These are phyloP conservation scores for Starmera dryadoides DNA, from an alignment of 805 yeast species.

Conservation along the genomic window DNA sequence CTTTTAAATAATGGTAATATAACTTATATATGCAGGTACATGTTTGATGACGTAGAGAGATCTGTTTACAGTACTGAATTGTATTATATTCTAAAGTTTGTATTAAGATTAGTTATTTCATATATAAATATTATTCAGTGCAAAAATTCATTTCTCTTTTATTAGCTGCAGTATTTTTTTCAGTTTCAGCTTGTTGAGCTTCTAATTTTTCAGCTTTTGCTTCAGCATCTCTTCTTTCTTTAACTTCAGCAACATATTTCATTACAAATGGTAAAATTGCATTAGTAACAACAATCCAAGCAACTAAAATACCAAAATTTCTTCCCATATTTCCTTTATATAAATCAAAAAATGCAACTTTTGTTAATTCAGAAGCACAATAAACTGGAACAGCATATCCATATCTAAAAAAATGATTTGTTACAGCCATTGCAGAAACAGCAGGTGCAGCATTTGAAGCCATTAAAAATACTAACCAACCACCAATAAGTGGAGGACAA, in stretches of 20 bases:
- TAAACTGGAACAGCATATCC: conserved; percentile 67
- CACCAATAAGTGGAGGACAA: conserved; percentile 60
- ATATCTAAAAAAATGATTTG: conserved; percentile 47
- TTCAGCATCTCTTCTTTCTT: conserved; percentile 15
- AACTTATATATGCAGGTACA: too few relatives aligned
- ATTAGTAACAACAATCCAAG: conserved; percentile 49
- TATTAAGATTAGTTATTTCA: too few relatives aligned
- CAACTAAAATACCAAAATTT: conserved; percentile 48
- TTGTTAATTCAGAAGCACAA: conserved; percentile 52
- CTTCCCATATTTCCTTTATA: conserved; percentile 52
- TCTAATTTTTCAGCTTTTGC: too few relatives aligned
- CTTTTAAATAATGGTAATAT: neutral
- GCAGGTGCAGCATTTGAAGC: conserved; percentile 59
- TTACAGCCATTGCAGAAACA: conserved; percentile 51
- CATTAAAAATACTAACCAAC: conserved; percentile 67
- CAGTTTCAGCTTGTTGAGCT: too few relatives aligned
- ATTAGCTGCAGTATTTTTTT: too few relatives aligned
- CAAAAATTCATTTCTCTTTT: too few relatives aligned
- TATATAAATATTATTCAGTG: too few relatives aligned
- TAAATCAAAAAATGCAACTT: conserved; percentile 50
- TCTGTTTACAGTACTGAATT: too few relatives aligned
- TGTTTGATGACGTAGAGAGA: too few relatives aligned
- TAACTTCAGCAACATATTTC: conserved; percentile 24
- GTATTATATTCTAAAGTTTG: too few relatives aligned
- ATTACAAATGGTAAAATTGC: conserved; percentile 36